These are phyloP conservation scores for Fusarium sp. DNA, from an alignment of 2,329 filamentous ascomycete species.

Conservation along the genomic window DNA sequence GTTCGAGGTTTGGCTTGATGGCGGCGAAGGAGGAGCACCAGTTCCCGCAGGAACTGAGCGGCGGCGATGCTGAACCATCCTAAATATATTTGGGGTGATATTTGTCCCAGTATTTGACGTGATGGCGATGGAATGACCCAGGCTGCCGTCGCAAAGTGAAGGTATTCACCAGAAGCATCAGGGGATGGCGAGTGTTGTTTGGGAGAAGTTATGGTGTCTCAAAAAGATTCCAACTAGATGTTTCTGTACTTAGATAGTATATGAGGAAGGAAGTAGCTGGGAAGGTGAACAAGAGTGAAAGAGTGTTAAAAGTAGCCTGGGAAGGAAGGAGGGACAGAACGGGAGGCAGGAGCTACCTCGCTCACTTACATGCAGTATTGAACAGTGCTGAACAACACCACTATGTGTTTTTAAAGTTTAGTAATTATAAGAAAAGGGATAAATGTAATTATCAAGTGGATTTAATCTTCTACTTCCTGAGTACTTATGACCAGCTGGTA, in stretches of 20 bases:
- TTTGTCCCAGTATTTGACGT: background rate
- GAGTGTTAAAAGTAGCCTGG: background rate
- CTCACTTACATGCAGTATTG: background rate
- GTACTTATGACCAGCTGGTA: no score
- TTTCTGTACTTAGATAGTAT: background rate
- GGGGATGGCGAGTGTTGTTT: background rate
- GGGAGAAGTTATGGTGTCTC: background rate
- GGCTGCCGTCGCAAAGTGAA: background rate
- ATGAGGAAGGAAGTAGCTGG: background rate
- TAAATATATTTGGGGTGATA: background rate
- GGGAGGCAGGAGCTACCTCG: background rate
- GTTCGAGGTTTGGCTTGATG: slow-evolving; percentile 13
- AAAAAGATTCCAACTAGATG: background rate
- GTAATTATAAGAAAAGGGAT: no score
- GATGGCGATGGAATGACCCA: background rate
- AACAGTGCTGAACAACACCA: background rate
- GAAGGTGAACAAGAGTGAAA: background rate
- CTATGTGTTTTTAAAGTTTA: no score
- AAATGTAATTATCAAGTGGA: no score
- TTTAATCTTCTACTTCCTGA: no score
- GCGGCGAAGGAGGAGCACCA: slow-evolving; percentile 6
- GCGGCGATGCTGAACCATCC: slow-evolving; percentile 33
- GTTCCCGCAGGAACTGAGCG: slow-evolving; percentile 29
- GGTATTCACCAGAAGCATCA: background rate
- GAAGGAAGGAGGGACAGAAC: background rate